Conservation (phyloP, 306 rosid genomes). For the Medicago ruthenica region DNA sequence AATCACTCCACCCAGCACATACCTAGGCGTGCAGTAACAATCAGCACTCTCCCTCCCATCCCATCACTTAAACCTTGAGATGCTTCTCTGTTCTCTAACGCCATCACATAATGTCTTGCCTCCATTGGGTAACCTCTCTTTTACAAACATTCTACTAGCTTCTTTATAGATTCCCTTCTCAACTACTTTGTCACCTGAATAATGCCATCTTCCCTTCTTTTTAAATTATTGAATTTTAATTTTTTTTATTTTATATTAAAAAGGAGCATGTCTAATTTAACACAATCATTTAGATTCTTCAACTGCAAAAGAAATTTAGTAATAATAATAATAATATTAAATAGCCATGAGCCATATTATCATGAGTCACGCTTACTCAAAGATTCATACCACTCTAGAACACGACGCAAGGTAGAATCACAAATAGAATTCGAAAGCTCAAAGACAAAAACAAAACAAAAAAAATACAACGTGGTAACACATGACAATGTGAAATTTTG, state of each 20-base stretch:
- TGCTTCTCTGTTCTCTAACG: constrained; percentile 33
- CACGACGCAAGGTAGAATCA: constrained; percentile 29
- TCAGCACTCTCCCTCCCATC: not conserved
- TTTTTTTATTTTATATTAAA: not conserved
- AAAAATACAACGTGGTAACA: not conserved
- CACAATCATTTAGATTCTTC: not conserved
- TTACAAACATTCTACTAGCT: constrained; percentile 2
- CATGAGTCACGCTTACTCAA: not conserved
- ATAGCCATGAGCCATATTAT: not conserved
- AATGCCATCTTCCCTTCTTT: constrained; percentile 35
- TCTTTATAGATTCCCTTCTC: not conserved
- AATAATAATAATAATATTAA: not conserved
- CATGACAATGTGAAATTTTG: not conserved
- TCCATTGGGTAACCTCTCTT: not conserved
- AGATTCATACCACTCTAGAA: constrained; percentile 16
- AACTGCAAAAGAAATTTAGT: not conserved
- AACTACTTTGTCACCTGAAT: constrained; percentile 21
- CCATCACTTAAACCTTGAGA: not conserved
- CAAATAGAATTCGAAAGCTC: constrained; percentile 24
- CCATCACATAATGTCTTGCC: constrained; percentile 8
- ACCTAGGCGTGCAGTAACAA: not conserved
- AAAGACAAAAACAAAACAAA: not conserved
- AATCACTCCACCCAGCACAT: constrained; percentile 19
- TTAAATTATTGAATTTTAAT: not conserved
- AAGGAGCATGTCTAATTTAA: not conserved